Conservation (phyloP, 2,329 filamentous ascomycete genomes). For the Fusarium heterosporum region DNA sequence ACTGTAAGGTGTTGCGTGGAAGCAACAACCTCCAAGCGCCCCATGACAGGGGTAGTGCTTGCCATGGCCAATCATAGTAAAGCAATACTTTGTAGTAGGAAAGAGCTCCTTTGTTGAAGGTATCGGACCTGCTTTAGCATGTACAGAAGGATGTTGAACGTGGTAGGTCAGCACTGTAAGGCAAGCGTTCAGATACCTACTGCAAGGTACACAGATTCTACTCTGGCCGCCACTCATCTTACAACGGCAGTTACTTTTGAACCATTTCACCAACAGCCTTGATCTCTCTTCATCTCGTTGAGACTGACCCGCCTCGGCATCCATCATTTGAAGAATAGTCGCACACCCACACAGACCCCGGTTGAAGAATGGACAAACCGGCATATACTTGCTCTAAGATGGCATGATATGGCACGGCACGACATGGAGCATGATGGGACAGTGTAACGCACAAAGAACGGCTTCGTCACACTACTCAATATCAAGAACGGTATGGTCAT, state of each 20-base stretch:
- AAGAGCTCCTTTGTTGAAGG: conserved; percentile 35
- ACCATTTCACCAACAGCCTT: conserved; percentile 31
- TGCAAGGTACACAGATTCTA: conserved; percentile 38
- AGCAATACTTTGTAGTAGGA: conserved; percentile 33
- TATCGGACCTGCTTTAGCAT: conserved; percentile 39
- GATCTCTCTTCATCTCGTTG: conserved; percentile 19
- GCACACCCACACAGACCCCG: conserved; percentile 30
- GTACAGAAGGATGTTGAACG: conserved; percentile 30
- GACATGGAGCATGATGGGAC: conserved; percentile 24
- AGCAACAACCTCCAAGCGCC: conserved; percentile 37
- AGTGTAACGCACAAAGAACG: conserved; percentile 29
- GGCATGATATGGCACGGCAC: conserved; percentile 41
- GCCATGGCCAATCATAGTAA: conserved; percentile 32
- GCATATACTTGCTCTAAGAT: conserved; percentile 31
- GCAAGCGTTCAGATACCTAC: conserved; percentile 28
- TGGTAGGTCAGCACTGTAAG: conserved; percentile 32
- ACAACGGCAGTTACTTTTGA: conserved; percentile 30
- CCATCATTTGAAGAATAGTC: conserved; percentile 24
- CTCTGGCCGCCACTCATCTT: conserved; percentile 14
- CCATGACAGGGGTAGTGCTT: conserved; percentile 32
- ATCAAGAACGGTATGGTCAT: conserved; percentile 34
- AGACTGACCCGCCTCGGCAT: conserved; percentile 22
- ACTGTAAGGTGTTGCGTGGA: background rate
- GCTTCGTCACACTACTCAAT: conserved; percentile 24
- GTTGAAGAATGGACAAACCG: conserved; percentile 32